Evolutionary conservation across 352 stramenopile species (phyloP), one percentile per base, ranked within the genome.

Genomic region (Globisporangium rhizosaccharum): DNA sequence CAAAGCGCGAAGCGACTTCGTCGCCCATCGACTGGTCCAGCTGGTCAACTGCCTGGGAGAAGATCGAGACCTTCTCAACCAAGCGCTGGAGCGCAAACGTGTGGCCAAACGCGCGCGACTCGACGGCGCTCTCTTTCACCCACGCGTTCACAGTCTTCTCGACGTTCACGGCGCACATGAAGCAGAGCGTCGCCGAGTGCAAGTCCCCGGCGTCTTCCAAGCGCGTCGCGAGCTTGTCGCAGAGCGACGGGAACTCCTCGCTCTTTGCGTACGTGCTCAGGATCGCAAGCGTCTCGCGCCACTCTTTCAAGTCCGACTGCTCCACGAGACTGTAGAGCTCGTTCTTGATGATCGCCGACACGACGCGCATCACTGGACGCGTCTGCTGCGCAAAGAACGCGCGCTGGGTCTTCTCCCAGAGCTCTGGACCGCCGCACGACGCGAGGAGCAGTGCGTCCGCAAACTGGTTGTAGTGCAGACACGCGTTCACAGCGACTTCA

Each of bases 271-370:
- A 99, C 2, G 96, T 99, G 26, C 88, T 98, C 48, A 99, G 67
- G 57, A 99, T 98, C 4, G 97, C 96, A 26, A 99, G 69, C 18
- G 97, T 99, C 67, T 99, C 96, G 55, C 90, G 86, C 97, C 97
- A 99, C 48, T 97, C 92, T 17, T 66, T 62, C n/a, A 97, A 74
- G 62, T 98, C 85, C 1, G 90, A 96, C 39, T 97, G 71, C 30
- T 96, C 89, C 18, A 86, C 87, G 26, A 95, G 76, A 18, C 75
- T 70, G 28, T 63, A 72, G 6, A 99, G 72, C 61, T 97, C 87
- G 53, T 94, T 96, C 69, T 98, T 97, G 71, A 99, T 97, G 39
- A 99, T 95, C 23, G 96, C 96, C 23, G 85, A 93, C 17, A 99
- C 91, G 30, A 99, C 90, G 26, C 92, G 90, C 66, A 99, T 92